These are phyloP conservation scores for Yarrowia keelungensis DNA, from an alignment of 805 yeast species.

Conservation along the genomic window DNA sequence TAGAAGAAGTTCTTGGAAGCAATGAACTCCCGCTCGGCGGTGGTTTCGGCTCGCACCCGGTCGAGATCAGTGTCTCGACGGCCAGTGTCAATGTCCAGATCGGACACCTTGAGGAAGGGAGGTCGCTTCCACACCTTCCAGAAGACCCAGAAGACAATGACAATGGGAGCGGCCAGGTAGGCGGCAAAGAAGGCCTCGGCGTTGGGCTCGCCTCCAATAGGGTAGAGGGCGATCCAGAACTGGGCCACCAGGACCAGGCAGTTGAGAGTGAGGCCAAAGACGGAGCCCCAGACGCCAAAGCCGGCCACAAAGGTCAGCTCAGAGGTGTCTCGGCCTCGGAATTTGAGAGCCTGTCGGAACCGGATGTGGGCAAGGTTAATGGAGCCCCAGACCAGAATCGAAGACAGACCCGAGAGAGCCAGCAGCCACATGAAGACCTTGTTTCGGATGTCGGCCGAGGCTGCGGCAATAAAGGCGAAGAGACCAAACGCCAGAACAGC, in stretches of 20 bases:
- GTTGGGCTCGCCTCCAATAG: constrained; percentile 57
- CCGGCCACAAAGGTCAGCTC: constrained; percentile 70
- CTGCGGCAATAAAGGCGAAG: constrained; percentile 64
- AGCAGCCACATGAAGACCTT: constrained; percentile 69
- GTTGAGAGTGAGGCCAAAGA: constrained; percentile 63
- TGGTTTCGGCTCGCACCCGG: constrained; percentile 58
- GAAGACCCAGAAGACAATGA: constrained; percentile 61
- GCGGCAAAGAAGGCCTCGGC: constrained; percentile 64
- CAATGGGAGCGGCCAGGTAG: constrained; percentile 69
- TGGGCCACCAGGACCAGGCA: constrained; percentile 67
- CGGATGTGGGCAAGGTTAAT: constrained; percentile 67
- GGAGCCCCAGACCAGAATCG: constrained; percentile 69
- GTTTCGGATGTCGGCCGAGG: constrained; percentile 54
- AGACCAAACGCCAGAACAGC: constrained; percentile 62
- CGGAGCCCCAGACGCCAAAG: constrained; percentile 68
- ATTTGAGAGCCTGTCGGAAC: constrained; percentile 66
- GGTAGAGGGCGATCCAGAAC: constrained; percentile 78
- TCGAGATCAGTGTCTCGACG: constrained; percentile 64
- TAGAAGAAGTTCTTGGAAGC: constrained; percentile 58
- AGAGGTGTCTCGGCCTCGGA: constrained; percentile 65
- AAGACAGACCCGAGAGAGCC: constrained; percentile 68
- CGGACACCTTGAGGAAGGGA: constrained; percentile 55
- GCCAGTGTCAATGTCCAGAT: constrained; percentile 68
- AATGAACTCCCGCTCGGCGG: constrained; percentile 57
- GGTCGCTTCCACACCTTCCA: constrained; percentile 62